Evolutionary conservation across 371 early-diverging fungal species (phyloP).

Genomic region (Lichtheimia ramosa): DNA sequence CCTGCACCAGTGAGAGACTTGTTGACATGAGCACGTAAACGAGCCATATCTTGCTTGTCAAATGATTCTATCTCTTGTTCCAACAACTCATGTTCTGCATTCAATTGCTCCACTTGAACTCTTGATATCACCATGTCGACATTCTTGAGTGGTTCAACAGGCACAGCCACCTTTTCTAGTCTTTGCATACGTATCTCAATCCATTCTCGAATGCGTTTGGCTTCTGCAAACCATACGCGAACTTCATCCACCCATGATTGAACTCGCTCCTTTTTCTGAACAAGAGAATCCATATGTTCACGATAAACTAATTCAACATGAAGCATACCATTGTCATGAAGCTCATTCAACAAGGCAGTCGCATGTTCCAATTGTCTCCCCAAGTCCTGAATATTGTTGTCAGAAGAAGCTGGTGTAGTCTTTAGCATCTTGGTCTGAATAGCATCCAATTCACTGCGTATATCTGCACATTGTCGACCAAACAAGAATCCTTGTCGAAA

Average conservation of each 20-base stretch:
- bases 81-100: slow-evolving; percentile 33
- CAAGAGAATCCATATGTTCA: slow-evolving; percentile 26
- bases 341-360: slow-evolving; percentile 13
- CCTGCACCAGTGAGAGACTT: slow-evolving; percentile 43
- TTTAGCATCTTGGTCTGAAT: slow-evolving; percentile 46
- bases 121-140: slow-evolving; percentile 15
- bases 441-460: slow-evolving; percentile 46
- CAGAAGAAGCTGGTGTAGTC: slow-evolving; percentile 26
- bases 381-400: slow-evolving; percentile 40
- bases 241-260: slow-evolving; percentile 52
- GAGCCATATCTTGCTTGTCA: slow-evolving; percentile 52
- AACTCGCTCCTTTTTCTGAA: slow-evolving; percentile 33
- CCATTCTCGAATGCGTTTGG: slow-evolving; percentile 50
- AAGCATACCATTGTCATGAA: not conserved
- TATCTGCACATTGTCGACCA: slow-evolving; percentile 26
- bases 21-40: slow-evolving; percentile 47
- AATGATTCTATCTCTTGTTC: slow-evolving; percentile 51
- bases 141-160: slow-evolving; percentile 21
- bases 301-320: slow-evolving; percentile 9
- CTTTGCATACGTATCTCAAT: slow-evolving; percentile 40
- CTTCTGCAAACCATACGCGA: slow-evolving; percentile 46
- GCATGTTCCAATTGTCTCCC: slow-evolving; percentile 34
- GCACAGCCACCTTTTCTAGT: slow-evolving; percentile 27
- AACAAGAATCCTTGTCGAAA: slow-evolving; percentile 37
- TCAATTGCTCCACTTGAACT: slow-evolving; percentile 33